Base-by-base conservation (phyloP, 768 basidiomycete genomes). In the Infundibulicybe gibba region DNA sequence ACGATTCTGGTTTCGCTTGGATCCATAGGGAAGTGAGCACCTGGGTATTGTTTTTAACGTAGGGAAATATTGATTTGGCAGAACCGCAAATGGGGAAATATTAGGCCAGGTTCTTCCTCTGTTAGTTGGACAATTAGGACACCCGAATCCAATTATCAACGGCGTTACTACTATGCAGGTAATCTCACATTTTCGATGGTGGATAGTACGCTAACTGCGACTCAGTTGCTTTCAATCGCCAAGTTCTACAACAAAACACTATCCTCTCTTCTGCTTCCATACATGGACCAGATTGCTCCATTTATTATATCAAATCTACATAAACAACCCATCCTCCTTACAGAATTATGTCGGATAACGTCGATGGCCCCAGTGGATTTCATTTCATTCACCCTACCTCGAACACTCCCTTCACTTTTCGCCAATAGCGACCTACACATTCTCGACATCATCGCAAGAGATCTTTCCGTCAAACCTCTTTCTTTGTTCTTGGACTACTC, bases 131-230 rank as follows among this genome's bases (percentile, higher is more conserved):
- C 85, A 85, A 44, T 66, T 93, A 6, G 87, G 81, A 1, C 74
- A 81, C 49, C 61, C 69, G 31, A 93, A 89, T 52, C 79, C 81
- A 2, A 74, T 87, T 5, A 54, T 94, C 25, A 86, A 79, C 61
- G 85, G 85, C 17, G 70, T 74, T 13, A 87, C 87, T 1, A 78
- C 76, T 52, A 75, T 76, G 58, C 85, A 90, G 68, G 90, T 83
- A 52, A n/a, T 10, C 14, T 12, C 16, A 12, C 3, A 20, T 6
- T 5, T 12, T 13, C 25, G 11, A 9, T 17, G 33, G 31, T 12
- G 59, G 16, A 32, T 31, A 32, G 1, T 44, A 17, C 11, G 37
- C 17, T 30, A 5, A 34, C 45, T 35, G 6, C 35, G 6, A 44
- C 13, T 15, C 49, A 93, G 89, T 70, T 92, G 19, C 60, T 75